Evolutionary conservation across 1,284 basidiomycete species (phyloP).

Genomic region (Anthracocystis setariae): DNA sequence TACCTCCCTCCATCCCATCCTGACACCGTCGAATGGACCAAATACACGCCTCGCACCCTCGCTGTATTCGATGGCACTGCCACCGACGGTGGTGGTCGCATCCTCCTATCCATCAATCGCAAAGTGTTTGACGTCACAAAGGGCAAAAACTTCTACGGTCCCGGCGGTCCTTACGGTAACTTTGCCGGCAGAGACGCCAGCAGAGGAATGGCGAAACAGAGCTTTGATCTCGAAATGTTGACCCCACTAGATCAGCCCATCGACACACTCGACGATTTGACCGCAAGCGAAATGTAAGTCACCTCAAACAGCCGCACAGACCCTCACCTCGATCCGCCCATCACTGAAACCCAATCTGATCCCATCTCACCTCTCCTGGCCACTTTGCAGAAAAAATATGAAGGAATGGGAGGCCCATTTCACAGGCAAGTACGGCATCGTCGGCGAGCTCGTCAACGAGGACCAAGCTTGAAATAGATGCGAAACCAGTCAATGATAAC

Average conservation of each 20-base stretch:
- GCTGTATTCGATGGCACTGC: constrained; percentile 63
- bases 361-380: not conserved
- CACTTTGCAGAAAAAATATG: constrained; percentile 51
- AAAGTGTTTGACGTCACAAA: constrained; percentile 90
- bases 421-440: constrained; percentile 61
- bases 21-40: constrained; percentile 53
- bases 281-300: constrained; percentile 81
- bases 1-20: constrained; percentile 58
- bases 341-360: not conserved
- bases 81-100: constrained; percentile 69
- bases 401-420: constrained; percentile 62
- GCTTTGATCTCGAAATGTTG: constrained; percentile 89
- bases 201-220: constrained; percentile 95
- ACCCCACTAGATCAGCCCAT: constrained; percentile 85
- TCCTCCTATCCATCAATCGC: constrained; percentile 85
- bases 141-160: constrained; percentile 90
- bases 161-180: constrained; percentile 93
- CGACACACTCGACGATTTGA: constrained; percentile 82
- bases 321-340: no score
- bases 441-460: constrained; percentile 65
- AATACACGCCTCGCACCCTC: constrained; percentile 63
- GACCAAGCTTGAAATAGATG: constrained; percentile 14
- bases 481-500: not conserved
- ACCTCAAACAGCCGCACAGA: not conserved
- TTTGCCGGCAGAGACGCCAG: constrained; percentile 94